These are phyloP conservation scores for Piromyces sp. DNA, from an alignment of 192 early-diverging fungal species.

Conservation along the genomic window DNA sequence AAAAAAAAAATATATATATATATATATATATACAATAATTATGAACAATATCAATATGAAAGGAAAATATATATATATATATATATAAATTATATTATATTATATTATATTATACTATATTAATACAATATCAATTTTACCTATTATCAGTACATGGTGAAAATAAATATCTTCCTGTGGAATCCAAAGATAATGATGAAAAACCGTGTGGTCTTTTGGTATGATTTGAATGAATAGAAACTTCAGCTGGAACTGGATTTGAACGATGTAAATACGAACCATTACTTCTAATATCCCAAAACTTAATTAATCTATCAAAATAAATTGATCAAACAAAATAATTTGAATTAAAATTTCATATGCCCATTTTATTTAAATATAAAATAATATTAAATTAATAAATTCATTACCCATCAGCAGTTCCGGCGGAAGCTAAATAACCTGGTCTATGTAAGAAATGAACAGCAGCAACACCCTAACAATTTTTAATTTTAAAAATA, in stretches of 20 bases:
- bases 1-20: too few species aligned
- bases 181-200: slow-evolving; percentile 41
- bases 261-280: slow-evolving; percentile 15
- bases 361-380: not conserved
- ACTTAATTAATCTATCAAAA: slow-evolving; percentile 36
- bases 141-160: slow-evolving; percentile 52
- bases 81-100: too few species aligned
- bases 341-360: too few species aligned
- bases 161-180: slow-evolving; percentile 45
- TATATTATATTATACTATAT: too few species aligned
- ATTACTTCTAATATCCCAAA: slow-evolving; percentile 60
- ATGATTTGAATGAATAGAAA: slow-evolving; percentile 14
- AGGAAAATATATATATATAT: too few species aligned
- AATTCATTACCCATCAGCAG: slow-evolving; percentile 40
- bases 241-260: slow-evolving; percentile 17
- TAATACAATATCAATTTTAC: too few species aligned
- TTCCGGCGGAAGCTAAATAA: slow-evolving; percentile 38
- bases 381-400: slow-evolving; percentile 11
- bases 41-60: too few species aligned
- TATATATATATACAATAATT: too few species aligned
- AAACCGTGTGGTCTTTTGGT: slow-evolving; percentile 24
- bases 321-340: not conserved
- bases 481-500: too few species aligned
- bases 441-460: slow-evolving; percentile 25
- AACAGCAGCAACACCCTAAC: slow-evolving; percentile 36